These are phyloP conservation scores for Lolium multiflorum DNA, from an alignment of 176 grass and related monocot species.

Conservation along the genomic window DNA sequence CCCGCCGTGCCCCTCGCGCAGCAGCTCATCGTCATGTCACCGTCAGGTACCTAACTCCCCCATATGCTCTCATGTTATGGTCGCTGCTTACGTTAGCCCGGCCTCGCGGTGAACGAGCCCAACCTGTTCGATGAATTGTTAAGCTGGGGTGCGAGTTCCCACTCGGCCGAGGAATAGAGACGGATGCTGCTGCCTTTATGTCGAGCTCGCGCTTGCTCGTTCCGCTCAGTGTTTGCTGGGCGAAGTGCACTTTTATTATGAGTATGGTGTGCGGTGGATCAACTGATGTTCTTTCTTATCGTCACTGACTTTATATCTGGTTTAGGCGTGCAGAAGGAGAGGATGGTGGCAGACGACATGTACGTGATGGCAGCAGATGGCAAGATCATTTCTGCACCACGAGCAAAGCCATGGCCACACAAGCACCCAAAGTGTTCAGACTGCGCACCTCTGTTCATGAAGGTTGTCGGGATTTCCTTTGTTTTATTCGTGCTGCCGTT, in stretches of 20 bases:
- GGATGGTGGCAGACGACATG: conserved; percentile 91
- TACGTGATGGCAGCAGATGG: conserved; percentile 76
- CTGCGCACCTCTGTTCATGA: conserved; percentile 98
- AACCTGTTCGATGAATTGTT: conserved; percentile 47
- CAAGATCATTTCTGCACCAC: conserved; percentile 59
- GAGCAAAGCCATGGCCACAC: conserved; percentile 74
- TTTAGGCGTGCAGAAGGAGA: conserved; percentile 96
- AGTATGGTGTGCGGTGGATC: not conserved
- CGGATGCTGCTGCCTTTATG: not conserved
- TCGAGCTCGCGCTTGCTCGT: not conserved
- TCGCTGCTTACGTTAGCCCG: not conserved
- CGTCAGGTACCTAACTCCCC: conserved; percentile 60
- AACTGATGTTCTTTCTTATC: not conserved
- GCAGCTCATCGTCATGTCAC: conserved; percentile 87
- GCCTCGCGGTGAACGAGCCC: not conserved
- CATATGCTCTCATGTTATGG: not conserved
- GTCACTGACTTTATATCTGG: not conserved
- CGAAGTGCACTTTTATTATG: not conserved
- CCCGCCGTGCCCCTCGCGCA: conserved; percentile 58
- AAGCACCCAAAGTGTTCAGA: conserved; percentile 89
- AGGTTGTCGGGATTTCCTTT: conserved; percentile 50
- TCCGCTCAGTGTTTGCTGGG: not conserved
- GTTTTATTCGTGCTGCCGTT: not conserved
- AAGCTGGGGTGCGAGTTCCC: not conserved
- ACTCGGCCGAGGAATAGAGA: not conserved